Percentiles rank a stretch among this genome's conserved stretches.
These are phyloP conservation scores for Lindgomyces ingoldianus DNA, from an alignment of 495 filamentous ascomycete genomes.

Conservation along the genomic window DNA sequence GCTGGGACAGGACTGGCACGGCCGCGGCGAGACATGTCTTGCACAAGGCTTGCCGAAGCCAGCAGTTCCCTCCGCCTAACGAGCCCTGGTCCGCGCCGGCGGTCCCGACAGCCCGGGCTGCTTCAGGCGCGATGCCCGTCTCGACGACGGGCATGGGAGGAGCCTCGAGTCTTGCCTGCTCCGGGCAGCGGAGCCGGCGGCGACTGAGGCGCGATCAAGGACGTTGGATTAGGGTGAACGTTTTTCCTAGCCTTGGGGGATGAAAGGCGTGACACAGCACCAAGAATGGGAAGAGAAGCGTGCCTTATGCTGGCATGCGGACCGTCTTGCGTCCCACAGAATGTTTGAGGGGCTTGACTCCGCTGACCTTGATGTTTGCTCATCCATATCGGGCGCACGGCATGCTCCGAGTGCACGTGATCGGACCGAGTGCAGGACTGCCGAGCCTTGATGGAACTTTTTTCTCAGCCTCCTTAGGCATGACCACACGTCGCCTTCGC, in stretches of 20 bases:
- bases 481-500: background rate
- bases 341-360: too few species aligned
- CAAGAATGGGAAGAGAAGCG: background rate
- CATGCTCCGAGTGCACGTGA: constrained; percentile 4
- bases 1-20: constrained; percentile 15
- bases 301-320: background rate
- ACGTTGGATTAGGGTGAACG: constrained; percentile 25
- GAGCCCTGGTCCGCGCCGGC: constrained; percentile 10
- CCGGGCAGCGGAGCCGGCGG: background rate
- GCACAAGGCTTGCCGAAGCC: constrained; percentile 9
- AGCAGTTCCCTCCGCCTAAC: constrained; percentile 4
- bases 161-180: background rate
- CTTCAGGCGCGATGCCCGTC: background rate
- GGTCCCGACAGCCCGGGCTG: constrained; percentile 19
- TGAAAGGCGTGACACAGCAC: constrained; percentile 2
- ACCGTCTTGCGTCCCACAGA: background rate
- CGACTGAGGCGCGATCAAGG: background rate
- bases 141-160: background rate
- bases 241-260: constrained; percentile 13
- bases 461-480: background rate
- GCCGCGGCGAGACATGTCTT: background rate
- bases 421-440: background rate
- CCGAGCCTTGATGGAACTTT: background rate
- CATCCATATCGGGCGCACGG: background rate
- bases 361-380: background rate